Evolutionary conservation across 2,329 filamentous ascomycete genomes (phyloP), one percentile per base, ranked within the genome.

Genomic region (Colletotrichum echinochloae): DNA sequence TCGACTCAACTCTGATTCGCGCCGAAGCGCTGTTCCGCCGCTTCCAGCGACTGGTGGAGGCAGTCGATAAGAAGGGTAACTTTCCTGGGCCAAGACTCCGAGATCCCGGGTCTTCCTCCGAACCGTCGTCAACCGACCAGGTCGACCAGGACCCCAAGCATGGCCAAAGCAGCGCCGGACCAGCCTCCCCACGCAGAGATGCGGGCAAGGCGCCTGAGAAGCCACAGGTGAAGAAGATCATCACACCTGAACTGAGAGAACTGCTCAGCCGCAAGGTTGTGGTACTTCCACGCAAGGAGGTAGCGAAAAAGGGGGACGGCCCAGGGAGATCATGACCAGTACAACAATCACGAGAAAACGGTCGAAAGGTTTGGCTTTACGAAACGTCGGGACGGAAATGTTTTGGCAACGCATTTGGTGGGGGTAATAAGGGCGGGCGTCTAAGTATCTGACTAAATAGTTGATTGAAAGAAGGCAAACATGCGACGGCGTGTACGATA

Each of bases 31-130:
- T 99, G 3, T 99, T 97, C 85, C 90, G 89, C 73, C 91, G 93
- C 60, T 99, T 97, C 81, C 91, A 97, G 77, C 89, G 94, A 54
- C 91, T 94, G 1, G 92, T 99, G 14, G 94, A 98, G 77, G 92
- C 94, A 0, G 91, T 97, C 44, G 97, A 99, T 81, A 95, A 96
- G 83, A 97, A 96, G 80, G 87, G 91, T 61, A 94, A 93, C 77
- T 97, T 97, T 75, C 94, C 94, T 0, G 83, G 85, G 0, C 89
- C 87, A 73, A 74, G 26, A 62, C 67, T 41, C 65, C 75, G 35
- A 74, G 74, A 11, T 65, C 71, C 49, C n/a, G 65, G 28, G 4
- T 63, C 68, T 39, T 48, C 74, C 6, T 59, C 69, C n/a, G 61
- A 76, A 20, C 41, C 75, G 20, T 66, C 41, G 12, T 52, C 54